Evolutionary conservation across 164 flowering plant genomes (phyloP), one percentile per base, ranked within the genome.

Genomic region (Houttuynia cordata): DNA sequence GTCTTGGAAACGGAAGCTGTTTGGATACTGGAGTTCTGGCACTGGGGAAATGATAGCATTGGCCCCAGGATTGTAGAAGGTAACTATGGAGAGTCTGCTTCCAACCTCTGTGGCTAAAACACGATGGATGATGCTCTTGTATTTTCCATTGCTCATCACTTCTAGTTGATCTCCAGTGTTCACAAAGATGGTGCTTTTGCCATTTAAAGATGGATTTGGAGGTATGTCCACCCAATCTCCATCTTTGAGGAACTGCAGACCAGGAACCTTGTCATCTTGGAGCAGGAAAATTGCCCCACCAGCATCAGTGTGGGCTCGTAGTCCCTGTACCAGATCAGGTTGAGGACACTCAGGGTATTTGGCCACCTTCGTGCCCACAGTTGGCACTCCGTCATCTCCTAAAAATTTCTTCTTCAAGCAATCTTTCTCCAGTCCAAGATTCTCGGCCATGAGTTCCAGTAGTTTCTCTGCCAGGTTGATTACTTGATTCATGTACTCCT

Each of bases 261-360:
- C 90, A 14, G 88, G 81, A 60, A 89, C 88, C 68, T 77, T 70
- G 41, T 89, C 97, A 69, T 89, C 95, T 65, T 89, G 97, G 71
- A 89, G 91, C 64, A 89, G 24, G 67, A 86, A 80, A 24, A 86
- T 85, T 68, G 87, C 76, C 24, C 94, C 94, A n/a, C 96, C 92
- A 9, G 88, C 90, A 70, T 83, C 95, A 3, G 92, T 85, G 76
- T 89, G 97, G 61, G 82, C 88, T 18, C 86, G 72, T 10, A 89
- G 88, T 24, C 96, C 96, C 60, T 76, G 78, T 8, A 89, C 83
- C 24, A 78, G 77, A 42, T 87, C 90, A 24, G 87, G 95, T 5
- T 62, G 61, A 51, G 85, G 82, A 61, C 91, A 85, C 34, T 74
- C 47, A 1, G 95, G 95, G 71, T 87, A 83, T 58, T 78, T 85